Conservation (phyloP, 495 filamentous ascomycete genomes). For the Daldinia loculata region DNA sequence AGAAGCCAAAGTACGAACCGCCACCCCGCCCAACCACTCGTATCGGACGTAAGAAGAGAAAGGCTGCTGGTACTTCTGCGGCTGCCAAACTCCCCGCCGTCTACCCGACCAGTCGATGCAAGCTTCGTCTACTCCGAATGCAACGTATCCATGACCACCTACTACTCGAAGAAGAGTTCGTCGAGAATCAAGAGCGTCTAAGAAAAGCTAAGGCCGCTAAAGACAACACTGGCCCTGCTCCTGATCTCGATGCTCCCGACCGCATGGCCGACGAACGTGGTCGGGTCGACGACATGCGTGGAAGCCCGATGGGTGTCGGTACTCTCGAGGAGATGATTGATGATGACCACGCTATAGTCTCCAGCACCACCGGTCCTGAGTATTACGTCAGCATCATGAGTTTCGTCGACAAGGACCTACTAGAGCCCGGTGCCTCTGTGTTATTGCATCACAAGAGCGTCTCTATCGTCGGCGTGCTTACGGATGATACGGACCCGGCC, state of each 20-base stretch:
- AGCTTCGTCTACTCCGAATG: conserved; percentile 95
- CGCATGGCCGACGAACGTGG: conserved; percentile 94
- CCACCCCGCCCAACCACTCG: conserved; percentile 96
- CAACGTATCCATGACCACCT: conserved; percentile 98
- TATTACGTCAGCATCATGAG: conserved; percentile 99
- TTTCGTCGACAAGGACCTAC: conserved; percentile 98
- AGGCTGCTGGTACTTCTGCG: conserved; percentile 87
- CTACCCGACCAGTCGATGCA: conserved; percentile 95
- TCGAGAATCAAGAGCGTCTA: conserved; percentile 96
- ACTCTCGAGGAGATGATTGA: conserved; percentile 99
- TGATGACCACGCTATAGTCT: conserved; percentile 99
- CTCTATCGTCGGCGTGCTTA: conserved; percentile 96
- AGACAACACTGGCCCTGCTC: conserved; percentile 66
- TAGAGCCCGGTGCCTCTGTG: conserved; percentile 96
- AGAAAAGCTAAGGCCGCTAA: conserved; percentile 88
- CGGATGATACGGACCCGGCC: conserved; percentile 93
- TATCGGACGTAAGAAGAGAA: conserved; percentile 98
- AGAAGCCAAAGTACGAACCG: conserved; percentile 99
- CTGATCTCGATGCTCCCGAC: conserved; percentile 71
- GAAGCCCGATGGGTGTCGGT: conserved; percentile 97
- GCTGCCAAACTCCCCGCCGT: conserved; percentile 93
- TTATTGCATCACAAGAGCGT: conserved; percentile 97
- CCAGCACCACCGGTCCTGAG: conserved; percentile 94
- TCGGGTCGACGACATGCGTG: conserved; percentile 97
- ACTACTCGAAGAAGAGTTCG: conserved; percentile 96